Evolutionary conservation across 257 asterid genomes (phyloP).

Genomic region (Fraxinus anomala): DNA sequence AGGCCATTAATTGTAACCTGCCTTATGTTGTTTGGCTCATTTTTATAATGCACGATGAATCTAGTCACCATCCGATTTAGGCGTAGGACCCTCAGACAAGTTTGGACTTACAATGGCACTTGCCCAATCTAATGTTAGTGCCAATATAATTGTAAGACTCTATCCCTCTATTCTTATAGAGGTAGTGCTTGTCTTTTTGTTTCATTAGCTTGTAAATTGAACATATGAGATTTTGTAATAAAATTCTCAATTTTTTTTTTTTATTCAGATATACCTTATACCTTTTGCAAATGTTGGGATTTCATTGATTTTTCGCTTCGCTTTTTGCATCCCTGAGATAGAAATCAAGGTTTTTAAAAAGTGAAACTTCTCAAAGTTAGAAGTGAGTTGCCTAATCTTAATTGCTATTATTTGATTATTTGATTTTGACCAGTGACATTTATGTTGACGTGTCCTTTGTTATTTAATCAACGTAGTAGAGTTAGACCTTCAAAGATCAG

Average conservation of each 20-base stretch:
- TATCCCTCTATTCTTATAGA: slow-evolving; percentile 11
- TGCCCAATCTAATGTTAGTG: slow-evolving; percentile 89
- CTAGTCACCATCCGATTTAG: no score
- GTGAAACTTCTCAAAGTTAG: slow-evolving; percentile 76
- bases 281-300: no score
- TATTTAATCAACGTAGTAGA: no score
- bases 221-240: no score
- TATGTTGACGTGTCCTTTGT: not conserved
- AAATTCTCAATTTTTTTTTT: no score
- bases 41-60: slow-evolving; percentile 17
- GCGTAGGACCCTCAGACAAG: slow-evolving; percentile 47
- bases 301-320: no score
- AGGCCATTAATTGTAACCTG: not conserved
- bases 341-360: slow-evolving; percentile 6
- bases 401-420: not conserved
- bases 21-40: not conserved
- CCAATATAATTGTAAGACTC: slow-evolving; percentile 72
- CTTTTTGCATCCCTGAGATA: no score
- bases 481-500: not conserved
- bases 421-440: not conserved
- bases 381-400: slow-evolving; percentile 50
- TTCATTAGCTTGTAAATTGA: not conserved
- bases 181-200: not conserved
- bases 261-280: no score
- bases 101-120: slow-evolving; percentile 94